Evolutionary conservation across 2,329 filamentous ascomycete genomes (phyloP).

Genomic region (Diplodia intermedia): DNA sequence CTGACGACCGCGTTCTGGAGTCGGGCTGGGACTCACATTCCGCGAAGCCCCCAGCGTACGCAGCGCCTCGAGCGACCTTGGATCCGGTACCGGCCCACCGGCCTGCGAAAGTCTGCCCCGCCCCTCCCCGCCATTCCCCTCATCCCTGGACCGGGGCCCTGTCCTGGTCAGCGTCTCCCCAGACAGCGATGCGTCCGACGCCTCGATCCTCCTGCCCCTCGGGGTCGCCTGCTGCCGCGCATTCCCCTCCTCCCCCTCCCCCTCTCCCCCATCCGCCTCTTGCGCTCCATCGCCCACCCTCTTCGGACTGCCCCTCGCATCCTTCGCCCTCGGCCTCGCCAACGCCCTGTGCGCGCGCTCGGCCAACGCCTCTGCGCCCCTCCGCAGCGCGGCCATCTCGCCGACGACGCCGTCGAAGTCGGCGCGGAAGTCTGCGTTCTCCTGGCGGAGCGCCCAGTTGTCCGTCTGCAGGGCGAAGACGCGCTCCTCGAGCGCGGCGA

Average conservation of each 20-base stretch:
- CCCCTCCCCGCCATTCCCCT: background rate
- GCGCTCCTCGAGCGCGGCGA: conserved; percentile 2
- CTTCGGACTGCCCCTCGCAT: background rate
- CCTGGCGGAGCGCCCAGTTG: background rate
- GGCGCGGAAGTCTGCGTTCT: background rate
- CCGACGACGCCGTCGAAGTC: conserved; percentile 1
- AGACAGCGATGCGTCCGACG: background rate
- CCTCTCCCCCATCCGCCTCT: background rate
- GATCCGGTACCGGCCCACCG: conserved; percentile 2
- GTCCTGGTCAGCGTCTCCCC: conserved; percentile 17
- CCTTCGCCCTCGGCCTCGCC: background rate
- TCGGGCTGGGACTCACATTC: conserved; percentile 21
- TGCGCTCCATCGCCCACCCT: background rate
- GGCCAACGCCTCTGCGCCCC: background rate
- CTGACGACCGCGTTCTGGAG: conserved; percentile 4
- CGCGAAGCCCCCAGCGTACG: conserved; percentile 18
- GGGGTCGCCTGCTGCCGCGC: background rate
- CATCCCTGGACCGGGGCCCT: background rate
- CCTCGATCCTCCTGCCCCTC: conserved; percentile 6
- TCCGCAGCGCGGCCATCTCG: background rate
- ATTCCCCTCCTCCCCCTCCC: background rate
- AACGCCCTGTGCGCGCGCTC: background rate
- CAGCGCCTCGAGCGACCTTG: conserved; percentile 25
- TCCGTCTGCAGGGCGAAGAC: conserved; percentile 7
- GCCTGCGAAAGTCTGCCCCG: conserved; percentile 5